Percentiles rank a stretch among this genome's conserved stretches.
Evolutionary conservation across 345 rosid species (phyloP).

Genomic region (Conringia planisiliqua): DNA sequence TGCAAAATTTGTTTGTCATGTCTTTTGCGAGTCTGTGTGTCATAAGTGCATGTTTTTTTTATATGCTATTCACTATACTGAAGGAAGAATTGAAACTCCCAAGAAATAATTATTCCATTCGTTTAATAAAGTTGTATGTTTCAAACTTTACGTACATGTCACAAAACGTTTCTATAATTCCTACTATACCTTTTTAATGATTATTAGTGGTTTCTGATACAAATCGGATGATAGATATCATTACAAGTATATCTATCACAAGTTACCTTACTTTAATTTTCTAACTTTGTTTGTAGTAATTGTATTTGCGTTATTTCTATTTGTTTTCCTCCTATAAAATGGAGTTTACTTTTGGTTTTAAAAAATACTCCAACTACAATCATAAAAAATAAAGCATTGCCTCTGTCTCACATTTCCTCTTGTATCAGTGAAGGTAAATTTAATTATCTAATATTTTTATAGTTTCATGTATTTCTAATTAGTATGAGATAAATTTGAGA

Average conservation of each 20-base stretch:
- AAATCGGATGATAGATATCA: neutral
- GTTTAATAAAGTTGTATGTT: neutral
- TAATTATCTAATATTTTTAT: neutral
- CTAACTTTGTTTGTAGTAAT: neutral
- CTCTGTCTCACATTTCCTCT: neutral
- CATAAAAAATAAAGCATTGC: neutral
- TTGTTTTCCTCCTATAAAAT: neutral
- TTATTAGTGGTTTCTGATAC: neutral
- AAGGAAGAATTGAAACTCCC: neutral
- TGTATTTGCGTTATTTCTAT: neutral
- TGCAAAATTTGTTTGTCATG: conserved; percentile 13
- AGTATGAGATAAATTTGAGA: neutral
- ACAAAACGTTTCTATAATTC: neutral
- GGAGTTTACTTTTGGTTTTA: neutral
- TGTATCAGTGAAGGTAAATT: neutral
- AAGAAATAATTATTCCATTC: neutral
- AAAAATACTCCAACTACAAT: neutral
- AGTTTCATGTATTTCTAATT: neutral
- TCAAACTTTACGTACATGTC: no score
- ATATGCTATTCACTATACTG: neutral
- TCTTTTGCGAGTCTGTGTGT: conserved; percentile 9
- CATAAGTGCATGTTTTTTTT: neutral
- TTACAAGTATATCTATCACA: neutral
- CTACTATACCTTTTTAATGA: neutral
- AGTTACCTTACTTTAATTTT: neutral